Evolutionary conservation across 441 rosid genomes (phyloP), one percentile per base, ranked within the genome.

Genomic region (Euphorbia corollata): DNA sequence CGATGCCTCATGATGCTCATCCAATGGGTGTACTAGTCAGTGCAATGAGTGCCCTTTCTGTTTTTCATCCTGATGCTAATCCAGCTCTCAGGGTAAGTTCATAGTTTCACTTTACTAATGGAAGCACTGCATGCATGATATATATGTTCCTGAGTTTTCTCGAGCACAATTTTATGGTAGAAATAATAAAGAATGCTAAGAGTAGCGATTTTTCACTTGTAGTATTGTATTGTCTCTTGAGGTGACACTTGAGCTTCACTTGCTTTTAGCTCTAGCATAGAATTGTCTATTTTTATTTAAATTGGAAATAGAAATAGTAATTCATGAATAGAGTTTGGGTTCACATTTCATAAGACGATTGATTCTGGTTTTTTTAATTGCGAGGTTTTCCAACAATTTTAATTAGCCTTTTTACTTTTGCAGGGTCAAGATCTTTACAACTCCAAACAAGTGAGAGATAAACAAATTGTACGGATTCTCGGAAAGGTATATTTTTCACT

Each of bases 1-100:
- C 92, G 36, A 93, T 94, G 99, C 99, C 99, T 76, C 99, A 89
- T 80, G 99, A 94, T 77, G 96, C 98, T 55, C 99, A 94, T 59
- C 98, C 99, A 20, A 91, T 94, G 98, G 98, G 99, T 54, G 96
- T 91, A 48, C 92, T 94, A 15, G 89, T 86, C 77, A 94, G 97
- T 78, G 97, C 98, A 19, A 88, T 94, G 86, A 91, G 99, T 82
- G 88, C 96, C 47, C 96, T 94, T 75, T 94, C 98, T 54, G 78
- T 88, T 73, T 91, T 91, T 78, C 99, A 94, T 73, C 99, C 98
- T 20, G 99, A 94, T 85, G 97, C 99, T 63, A 94, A 94, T 73
- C 99, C 98, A 71, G 94, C 99, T 71, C 90, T 94, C n/a, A 81
- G 84, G 64, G 98, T 91, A 75, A 71, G 92, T 84, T 76, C 55